These are phyloP conservation scores for Neostapfia colusana DNA, from an alignment of 176 grass and related monocot genomes.

Conservation along the genomic window DNA sequence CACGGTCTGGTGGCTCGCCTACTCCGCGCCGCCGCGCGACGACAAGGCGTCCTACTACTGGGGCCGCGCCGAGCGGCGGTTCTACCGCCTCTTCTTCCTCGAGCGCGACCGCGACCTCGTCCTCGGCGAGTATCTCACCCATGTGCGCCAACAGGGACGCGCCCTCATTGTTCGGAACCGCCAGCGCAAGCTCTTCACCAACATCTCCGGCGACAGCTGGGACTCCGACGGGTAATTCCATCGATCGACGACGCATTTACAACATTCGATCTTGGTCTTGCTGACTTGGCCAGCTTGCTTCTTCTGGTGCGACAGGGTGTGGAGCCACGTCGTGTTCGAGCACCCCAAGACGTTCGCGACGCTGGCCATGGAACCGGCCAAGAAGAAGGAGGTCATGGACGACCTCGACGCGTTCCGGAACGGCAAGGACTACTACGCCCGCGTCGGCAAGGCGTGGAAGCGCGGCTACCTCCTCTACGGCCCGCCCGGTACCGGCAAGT, in stretches of 20 bases:
- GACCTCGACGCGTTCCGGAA: slow-evolving; percentile 35
- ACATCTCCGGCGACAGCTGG: background rate
- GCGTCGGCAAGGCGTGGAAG: slow-evolving; percentile 35
- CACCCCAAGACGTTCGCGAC: slow-evolving; percentile 43
- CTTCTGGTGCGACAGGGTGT: background rate
- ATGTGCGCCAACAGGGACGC: slow-evolving; percentile 31
- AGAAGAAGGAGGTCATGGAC: slow-evolving; percentile 41
- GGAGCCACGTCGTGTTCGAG: slow-evolving; percentile 39
- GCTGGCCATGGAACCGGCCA: slow-evolving; percentile 36
- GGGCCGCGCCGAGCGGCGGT: background rate
- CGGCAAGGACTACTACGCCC: slow-evolving; percentile 32
- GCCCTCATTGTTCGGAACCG: background rate
- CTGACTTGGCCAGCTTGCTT: background rate
- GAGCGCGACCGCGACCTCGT: slow-evolving; percentile 34
- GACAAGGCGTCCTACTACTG: background rate
- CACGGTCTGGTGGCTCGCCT: background rate
- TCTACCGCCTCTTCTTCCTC: slow-evolving; percentile 43
- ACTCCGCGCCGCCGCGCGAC: background rate
- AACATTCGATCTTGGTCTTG: no score
- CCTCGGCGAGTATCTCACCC: slow-evolving; percentile 24
- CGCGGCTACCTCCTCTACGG: slow-evolving; percentile 30
- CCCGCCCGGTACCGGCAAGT: slow-evolving; percentile 40
- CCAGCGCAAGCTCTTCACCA: slow-evolving; percentile 47
- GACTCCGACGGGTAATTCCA: background rate
- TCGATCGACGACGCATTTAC: no score